Conservation (phyloP, 345 rosid species). For the Psidium guajava region DNA sequence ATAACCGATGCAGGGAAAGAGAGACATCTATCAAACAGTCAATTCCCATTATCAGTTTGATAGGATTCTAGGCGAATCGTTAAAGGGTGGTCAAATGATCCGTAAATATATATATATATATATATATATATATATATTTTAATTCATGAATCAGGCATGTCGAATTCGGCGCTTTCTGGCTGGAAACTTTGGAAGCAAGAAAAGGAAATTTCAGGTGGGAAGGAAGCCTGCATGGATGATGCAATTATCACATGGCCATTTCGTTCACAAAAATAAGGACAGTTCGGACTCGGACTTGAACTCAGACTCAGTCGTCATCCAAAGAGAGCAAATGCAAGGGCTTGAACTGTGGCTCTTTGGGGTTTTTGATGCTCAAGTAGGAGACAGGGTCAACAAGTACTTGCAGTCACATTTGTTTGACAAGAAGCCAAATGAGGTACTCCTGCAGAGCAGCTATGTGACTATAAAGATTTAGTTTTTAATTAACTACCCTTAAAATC, state of each 20-base stretch:
- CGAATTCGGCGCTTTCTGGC: slow-evolving; percentile 23
- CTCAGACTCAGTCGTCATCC: slow-evolving; percentile 35
- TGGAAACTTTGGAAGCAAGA: slow-evolving; percentile 15
- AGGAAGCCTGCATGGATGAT: slow-evolving; percentile 54
- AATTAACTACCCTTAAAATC: neutral
- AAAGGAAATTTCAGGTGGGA: neutral
- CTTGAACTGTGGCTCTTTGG: slow-evolving; percentile 67
- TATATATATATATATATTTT: too few relatives aligned
- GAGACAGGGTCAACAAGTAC: slow-evolving; percentile 37
- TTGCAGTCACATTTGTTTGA: slow-evolving; percentile 55
- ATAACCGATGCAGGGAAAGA: too few relatives aligned
- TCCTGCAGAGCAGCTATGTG: neutral
- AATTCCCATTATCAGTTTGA: too few relatives aligned
- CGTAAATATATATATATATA: too few relatives aligned
- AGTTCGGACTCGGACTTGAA: slow-evolving; percentile 13
- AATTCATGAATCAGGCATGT: slow-evolving; percentile 18
- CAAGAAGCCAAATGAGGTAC: slow-evolving; percentile 34
- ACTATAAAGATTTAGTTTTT: neutral
- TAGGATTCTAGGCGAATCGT: too few relatives aligned
- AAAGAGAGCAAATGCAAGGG: slow-evolving; percentile 51
- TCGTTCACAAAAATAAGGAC: slow-evolving; percentile 26
- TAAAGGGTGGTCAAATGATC: too few relatives aligned
- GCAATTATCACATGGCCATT: slow-evolving; percentile 56
- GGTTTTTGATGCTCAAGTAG: slow-evolving; percentile 29
- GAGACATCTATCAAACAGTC: too few relatives aligned